A percentile compares a stretch with the other conserved stretches of the same genome.
These are phyloP conservation scores for Halophytophthora batemanensis DNA, from an alignment of 352 stramenopile genomes.

Conservation along the genomic window DNA sequence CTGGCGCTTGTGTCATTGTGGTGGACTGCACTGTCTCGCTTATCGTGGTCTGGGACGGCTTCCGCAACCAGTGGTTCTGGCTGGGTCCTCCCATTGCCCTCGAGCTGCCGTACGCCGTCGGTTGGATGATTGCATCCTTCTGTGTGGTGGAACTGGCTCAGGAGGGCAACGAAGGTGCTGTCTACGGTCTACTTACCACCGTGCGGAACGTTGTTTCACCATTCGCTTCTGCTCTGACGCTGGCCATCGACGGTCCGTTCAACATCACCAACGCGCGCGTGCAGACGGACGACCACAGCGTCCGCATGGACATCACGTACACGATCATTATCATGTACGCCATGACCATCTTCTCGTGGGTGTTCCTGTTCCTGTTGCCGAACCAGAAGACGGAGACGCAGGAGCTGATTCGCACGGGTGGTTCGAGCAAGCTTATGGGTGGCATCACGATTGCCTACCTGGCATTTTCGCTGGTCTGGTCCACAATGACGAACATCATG, in stretches of 20 bases:
- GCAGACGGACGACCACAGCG: slow-evolving; percentile 32
- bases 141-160: slow-evolving; percentile 45
- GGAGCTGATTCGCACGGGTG: slow-evolving; percentile 31
- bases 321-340: slow-evolving; percentile 50
- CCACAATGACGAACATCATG: slow-evolving; percentile 53
- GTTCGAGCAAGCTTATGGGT: slow-evolving; percentile 35
- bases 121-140: slow-evolving; percentile 27
- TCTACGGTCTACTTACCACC: slow-evolving; percentile 38
- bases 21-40: slow-evolving; percentile 43
- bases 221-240: slow-evolving; percentile 50
- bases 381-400: slow-evolving; percentile 48
- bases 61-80: slow-evolving; percentile 58
- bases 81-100: slow-evolving; percentile 42
- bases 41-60: slow-evolving; percentile 50
- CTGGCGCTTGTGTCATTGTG: slow-evolving; percentile 5
- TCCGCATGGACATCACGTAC: slow-evolving; percentile 45
- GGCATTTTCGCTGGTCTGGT: slow-evolving; percentile 40
- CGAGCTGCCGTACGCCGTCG: slow-evolving; percentile 31
- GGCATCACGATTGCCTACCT: slow-evolving; percentile 33
- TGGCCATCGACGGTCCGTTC: slow-evolving; percentile 50
- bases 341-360: slow-evolving; percentile 40
- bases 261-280: slow-evolving; percentile 33
- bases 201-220: slow-evolving; percentile 35
- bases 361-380: slow-evolving; percentile 47
- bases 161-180: slow-evolving; percentile 37